Base-by-base conservation (phyloP, 2,329 filamentous ascomycete species). In the Huntiella decipiens region DNA sequence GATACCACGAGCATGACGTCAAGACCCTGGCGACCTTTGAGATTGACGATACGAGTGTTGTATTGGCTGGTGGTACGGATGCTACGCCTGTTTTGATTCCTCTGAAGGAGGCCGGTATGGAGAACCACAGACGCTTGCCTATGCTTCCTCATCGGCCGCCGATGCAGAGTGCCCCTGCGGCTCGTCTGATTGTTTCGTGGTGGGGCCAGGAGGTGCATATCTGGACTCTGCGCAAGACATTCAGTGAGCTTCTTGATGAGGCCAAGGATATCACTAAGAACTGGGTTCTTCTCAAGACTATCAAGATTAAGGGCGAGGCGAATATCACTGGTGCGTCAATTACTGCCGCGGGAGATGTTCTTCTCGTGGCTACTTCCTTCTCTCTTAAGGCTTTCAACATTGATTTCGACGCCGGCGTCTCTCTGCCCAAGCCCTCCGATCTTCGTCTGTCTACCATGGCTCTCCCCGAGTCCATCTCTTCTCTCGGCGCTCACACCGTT, bases 1-100 rank as follows among this genome's bases (percentile, higher is more conserved):
- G 85, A 56, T 87, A 88, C 57, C 91, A 98, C 58, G 76, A 80
- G 39, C 87, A 96, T 60, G 91, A 98, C 63, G 86, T 96, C 55
- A 96, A 96, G 65, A 75, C 85, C 1, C 83, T 96, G 75, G 82
- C 86, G 32, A 78, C 83, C 0, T 96, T 88, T 52, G 91, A 98
- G 60, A 79, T 79, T 44, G 77, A 73, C 43, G 76, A 76, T 43
- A 74, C 94, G 56, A 96, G 85, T 56, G 77, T 96, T 46, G 69
- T 94, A 8, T 82, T 93, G 12, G 92, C 88, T 52, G 91, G 91
- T 73, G 91, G 86, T 38, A 81, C 87, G 42, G 91, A 96, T 61
- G 81, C 86, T 3, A 77, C 77, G 43, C 85, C 87, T 1, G 73
- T 92, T 38, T 73, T 95, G 36, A 66, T 88, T 12, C 91, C 91